phyloP scores from a whole-genome alignment of 2,329 filamentous ascomycete species.

The Aspergillus udagawae region DNA sequence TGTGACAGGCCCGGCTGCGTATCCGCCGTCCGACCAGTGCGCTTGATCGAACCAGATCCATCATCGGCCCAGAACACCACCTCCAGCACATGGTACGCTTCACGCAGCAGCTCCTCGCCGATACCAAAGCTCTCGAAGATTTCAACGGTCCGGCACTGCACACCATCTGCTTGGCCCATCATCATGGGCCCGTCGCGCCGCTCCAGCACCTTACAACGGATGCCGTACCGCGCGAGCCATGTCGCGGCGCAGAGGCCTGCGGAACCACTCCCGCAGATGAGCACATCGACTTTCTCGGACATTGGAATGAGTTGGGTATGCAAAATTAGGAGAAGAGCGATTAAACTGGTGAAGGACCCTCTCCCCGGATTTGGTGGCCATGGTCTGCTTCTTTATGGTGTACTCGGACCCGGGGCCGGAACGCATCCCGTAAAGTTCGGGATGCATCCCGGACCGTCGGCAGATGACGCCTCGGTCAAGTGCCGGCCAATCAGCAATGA shows the following conservation, averaged over 20 bases:
- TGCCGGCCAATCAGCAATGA: neutral
- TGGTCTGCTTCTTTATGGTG: neutral
- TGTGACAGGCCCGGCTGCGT: constrained; percentile 51
- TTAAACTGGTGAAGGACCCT: neutral
- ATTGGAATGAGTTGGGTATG: neutral
- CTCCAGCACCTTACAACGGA: constrained; percentile 57
- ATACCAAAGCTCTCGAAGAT: constrained; percentile 59
- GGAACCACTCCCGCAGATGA: constrained; percentile 60
- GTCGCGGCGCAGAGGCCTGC: constrained; percentile 59
- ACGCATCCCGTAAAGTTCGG: constrained; percentile 4
- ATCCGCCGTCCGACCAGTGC: constrained; percentile 51
- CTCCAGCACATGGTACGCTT: constrained; percentile 57
- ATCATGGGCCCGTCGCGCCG: constrained; percentile 51
- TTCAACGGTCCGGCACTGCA: constrained; percentile 59
- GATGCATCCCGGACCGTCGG: neutral
- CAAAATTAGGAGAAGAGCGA: neutral
- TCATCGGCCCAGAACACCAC: constrained; percentile 53
- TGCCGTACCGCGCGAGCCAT: constrained; percentile 57
- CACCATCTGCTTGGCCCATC: constrained; percentile 61
- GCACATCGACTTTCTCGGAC: constrained; percentile 44
- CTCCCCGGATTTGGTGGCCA: neutral
- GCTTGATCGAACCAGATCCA: constrained; percentile 38
- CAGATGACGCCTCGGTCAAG: neutral
- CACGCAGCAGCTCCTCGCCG: constrained; percentile 51
- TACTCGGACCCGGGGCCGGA: constrained; percentile 2